Evolutionary conservation across 768 basidiomycete species (phyloP).

Genomic region (Xerocomus potaroensis): DNA sequence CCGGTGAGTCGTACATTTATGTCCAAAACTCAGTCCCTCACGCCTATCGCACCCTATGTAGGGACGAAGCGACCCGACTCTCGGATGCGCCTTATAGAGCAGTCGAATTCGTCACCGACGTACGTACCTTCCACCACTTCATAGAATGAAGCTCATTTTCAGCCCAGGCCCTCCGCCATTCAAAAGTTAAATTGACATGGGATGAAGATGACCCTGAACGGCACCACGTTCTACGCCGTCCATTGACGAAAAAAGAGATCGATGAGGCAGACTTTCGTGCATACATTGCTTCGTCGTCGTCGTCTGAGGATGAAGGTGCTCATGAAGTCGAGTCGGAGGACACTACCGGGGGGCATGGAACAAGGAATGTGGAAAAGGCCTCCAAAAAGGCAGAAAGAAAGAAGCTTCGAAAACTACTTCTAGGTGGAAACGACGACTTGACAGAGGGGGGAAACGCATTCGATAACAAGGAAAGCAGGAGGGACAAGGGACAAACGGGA

Average conservation of each 20-base stretch:
- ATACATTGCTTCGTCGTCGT: slow-evolving; percentile 68
- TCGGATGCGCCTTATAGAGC: slow-evolving; percentile 57
- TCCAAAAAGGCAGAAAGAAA: slow-evolving; percentile 52
- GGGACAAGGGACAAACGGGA: slow-evolving; percentile 1
- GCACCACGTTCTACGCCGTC: slow-evolving; percentile 70
- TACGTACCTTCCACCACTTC: slow-evolving; percentile 35
- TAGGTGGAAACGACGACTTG: slow-evolving; percentile 60
- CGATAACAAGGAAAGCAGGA: slow-evolving; percentile 13
- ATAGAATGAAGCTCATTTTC: not conserved
- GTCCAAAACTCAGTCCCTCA: not conserved
- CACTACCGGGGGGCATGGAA: slow-evolving; percentile 1
- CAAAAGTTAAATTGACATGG: slow-evolving; percentile 98
- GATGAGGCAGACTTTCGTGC: slow-evolving; percentile 88
- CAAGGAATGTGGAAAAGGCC: slow-evolving; percentile 15
- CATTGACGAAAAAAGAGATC: slow-evolving; percentile 77
- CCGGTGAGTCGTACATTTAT: slow-evolving; percentile 42
- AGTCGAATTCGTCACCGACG: slow-evolving; percentile 91
- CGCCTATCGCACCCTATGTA: slow-evolving; percentile 25
- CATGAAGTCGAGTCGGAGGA: not conserved
- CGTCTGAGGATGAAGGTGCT: slow-evolving; percentile 41
- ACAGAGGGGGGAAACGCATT: slow-evolving; percentile 73
- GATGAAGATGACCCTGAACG: slow-evolving; percentile 95
- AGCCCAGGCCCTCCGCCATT: slow-evolving; percentile 86
- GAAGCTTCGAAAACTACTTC: slow-evolving; percentile 70
- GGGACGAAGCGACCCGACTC: slow-evolving; percentile 81